Evolutionary conservation across 495 filamentous ascomycete species (phyloP).

Genomic region (Cryomyces antarcticus): DNA sequence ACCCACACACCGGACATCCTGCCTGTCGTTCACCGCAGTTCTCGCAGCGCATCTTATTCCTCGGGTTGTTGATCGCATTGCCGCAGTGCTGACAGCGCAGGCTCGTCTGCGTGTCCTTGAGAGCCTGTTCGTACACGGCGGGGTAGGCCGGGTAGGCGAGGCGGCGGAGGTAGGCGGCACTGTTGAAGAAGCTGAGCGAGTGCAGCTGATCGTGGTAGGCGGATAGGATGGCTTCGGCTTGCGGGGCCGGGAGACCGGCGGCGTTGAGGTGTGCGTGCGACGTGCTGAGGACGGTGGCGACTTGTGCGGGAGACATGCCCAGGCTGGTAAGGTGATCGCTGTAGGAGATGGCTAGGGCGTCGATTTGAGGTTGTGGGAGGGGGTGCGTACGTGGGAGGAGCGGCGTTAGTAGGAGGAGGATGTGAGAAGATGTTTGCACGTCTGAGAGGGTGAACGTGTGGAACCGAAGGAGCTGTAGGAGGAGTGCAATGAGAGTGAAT

Average conservation of each 20-base stretch:
- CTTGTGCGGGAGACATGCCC: constrained; percentile 8
- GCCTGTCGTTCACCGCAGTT: constrained; percentile 13
- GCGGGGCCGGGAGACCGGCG: constrained; percentile 16
- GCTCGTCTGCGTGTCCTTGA: constrained; percentile 14
- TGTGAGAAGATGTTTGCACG: constrained; percentile 14
- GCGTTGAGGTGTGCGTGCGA: constrained; percentile 7
- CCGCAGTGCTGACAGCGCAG: constrained; percentile 16
- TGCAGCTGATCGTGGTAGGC: constrained; percentile 21
- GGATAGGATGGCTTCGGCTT: constrained; percentile 18
- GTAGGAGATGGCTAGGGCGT: constrained; percentile 7
- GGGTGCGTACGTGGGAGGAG: constrained; percentile 13
- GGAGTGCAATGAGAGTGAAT: constrained; percentile 12
- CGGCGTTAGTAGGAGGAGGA: constrained; percentile 16
- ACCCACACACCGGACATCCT: constrained; percentile 18
- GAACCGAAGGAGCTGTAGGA: constrained; percentile 12
- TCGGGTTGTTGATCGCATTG: constrained; percentile 13
- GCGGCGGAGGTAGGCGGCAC: constrained; percentile 15
- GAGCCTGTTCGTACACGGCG: constrained; percentile 16
- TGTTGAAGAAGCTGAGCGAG: constrained; percentile 9
- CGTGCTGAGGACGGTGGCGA: constrained; percentile 6
- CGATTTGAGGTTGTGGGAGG: constrained; percentile 1
- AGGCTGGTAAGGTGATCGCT: constrained; percentile 6
- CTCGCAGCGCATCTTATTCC: constrained; percentile 13
- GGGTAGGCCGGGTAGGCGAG: constrained; percentile 18
- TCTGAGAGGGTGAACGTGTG: constrained; percentile 10